Percentiles rank a stretch among this genome's conserved stretches.
Conservation (phyloP, 768 basidiomycete genomes). For the Pluteus cervinus region DNA sequence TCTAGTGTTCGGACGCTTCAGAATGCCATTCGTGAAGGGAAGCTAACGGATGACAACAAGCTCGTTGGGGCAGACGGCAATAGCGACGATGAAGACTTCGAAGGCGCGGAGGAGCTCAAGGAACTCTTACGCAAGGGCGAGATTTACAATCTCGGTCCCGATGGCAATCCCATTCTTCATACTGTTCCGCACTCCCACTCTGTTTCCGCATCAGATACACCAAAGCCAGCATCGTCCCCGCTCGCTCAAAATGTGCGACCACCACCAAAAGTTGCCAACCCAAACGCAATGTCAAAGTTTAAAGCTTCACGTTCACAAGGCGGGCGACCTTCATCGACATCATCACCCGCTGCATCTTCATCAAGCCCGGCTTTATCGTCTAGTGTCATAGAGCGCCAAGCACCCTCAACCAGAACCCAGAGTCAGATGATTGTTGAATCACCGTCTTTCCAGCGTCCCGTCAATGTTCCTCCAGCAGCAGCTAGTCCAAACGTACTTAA, state of each 20-base stretch:
- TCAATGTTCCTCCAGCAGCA: neutral
- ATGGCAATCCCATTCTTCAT: conserved; percentile 26
- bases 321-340: conserved; percentile 17
- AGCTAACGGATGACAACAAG: conserved; percentile 38
- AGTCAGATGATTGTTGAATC: neutral
- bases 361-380: conserved; percentile 5
- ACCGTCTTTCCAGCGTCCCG: neutral
- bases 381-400: conserved; percentile 11
- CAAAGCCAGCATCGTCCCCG: too few species aligned
- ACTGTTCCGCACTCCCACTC: conserved; percentile 13
- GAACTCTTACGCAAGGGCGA: conserved; percentile 45
- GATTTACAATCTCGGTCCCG: conserved; percentile 48
- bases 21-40: conserved; percentile 50
- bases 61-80: conserved; percentile 49
- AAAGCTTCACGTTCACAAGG: conserved; percentile 33
- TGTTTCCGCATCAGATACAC: neutral
- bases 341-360: neutral
- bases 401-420: neutral
- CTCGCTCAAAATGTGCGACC: too few species aligned
- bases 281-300: conserved; percentile 45
- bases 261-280: too few species aligned
- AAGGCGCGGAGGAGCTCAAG: conserved; percentile 41
- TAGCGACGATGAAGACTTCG: conserved; percentile 53
- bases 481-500: too few species aligned
- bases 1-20: conserved; percentile 42